Conservation (phyloP, 257 asterid genomes). For the Solanum ossicruentum region DNA sequence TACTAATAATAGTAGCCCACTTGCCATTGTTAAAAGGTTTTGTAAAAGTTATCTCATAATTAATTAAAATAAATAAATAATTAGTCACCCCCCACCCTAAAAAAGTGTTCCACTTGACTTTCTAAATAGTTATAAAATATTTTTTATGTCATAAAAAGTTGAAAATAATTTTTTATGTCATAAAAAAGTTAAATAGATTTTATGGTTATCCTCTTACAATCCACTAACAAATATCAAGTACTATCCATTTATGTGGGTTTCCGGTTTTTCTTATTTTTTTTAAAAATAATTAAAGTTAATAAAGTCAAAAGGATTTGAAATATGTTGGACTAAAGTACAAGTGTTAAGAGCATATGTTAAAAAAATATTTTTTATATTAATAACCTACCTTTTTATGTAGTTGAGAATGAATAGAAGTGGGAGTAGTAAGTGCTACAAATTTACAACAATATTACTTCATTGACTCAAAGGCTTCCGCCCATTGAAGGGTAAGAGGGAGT, state of each 20-base stretch:
- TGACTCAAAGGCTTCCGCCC: no score
- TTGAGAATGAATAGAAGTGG: slow-evolving; percentile 1
- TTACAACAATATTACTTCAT: no score
- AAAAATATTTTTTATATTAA: background rate
- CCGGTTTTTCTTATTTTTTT: background rate
- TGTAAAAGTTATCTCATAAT: background rate
- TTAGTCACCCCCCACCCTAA: background rate
- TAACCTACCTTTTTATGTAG: background rate
- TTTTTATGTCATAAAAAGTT: background rate
- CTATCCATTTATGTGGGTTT: background rate
- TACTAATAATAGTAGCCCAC: background rate
- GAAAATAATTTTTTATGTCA: background rate
- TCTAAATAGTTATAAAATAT: background rate
- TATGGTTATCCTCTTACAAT: background rate
- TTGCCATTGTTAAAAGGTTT: background rate
- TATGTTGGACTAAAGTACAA: background rate
- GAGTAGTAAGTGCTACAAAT: background rate
- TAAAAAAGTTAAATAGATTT: background rate
- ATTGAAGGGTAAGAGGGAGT: no score
- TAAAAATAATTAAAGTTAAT: background rate
- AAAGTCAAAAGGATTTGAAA: background rate
- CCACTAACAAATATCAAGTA: background rate
- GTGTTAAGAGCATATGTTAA: background rate
- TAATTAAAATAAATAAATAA: background rate
- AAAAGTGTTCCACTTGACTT: background rate